Conservation (phyloP, 305 asterid genomes). For the Fraxinus velutina region DNA sequence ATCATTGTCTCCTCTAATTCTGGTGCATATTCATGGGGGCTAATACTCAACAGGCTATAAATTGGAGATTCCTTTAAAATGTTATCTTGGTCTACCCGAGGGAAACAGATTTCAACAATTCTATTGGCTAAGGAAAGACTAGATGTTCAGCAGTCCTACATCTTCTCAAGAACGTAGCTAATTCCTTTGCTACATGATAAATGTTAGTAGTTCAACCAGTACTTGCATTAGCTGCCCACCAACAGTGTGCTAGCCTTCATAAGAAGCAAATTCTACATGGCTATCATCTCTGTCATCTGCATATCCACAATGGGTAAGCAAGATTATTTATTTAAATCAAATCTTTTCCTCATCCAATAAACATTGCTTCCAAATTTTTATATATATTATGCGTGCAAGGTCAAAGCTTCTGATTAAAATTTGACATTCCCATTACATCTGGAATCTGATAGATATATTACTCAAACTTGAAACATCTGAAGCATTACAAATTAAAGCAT, state of each 20-base stretch:
- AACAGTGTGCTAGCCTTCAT: background rate
- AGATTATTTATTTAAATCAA: background rate
- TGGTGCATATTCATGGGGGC: background rate
- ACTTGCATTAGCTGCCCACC: background rate
- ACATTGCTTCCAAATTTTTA: background rate
- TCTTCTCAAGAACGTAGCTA: background rate
- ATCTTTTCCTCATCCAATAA: background rate
- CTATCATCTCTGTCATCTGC: background rate
- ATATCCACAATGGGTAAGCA: background rate
- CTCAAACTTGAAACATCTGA: slow-evolving; percentile 1
- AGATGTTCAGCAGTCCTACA: background rate
- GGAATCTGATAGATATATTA: background rate
- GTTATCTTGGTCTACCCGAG: background rate
- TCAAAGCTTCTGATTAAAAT: background rate
- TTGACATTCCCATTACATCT: background rate
- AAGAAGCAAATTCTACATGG: background rate
- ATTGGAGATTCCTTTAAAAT: background rate
- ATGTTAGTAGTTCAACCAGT: background rate
- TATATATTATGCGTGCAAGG: background rate
- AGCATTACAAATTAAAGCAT: background rate
- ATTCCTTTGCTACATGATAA: background rate
- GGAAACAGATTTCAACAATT: background rate
- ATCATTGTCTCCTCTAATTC: background rate
- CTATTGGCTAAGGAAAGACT: background rate
- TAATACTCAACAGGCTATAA: background rate